Evolutionary conservation across 163 green algal species (phyloP), one percentile per base, ranked within the genome.

Genomic region (Trebouxiophyceae sp.): DNA sequence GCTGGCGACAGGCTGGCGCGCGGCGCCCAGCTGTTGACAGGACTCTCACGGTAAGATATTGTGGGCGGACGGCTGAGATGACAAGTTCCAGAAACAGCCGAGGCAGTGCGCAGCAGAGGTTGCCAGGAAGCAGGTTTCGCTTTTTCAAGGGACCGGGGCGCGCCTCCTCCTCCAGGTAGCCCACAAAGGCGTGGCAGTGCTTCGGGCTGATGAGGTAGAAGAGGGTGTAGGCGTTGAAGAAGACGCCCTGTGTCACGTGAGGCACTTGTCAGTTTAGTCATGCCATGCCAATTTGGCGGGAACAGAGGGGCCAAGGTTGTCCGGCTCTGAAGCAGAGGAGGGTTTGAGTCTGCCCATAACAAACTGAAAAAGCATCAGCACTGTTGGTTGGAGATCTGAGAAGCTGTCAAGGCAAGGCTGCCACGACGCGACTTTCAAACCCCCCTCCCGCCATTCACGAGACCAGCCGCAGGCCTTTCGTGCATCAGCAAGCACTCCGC

Each of bases 171-270:
- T 87, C 77, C 45, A 87, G 65, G 66, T 89, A 91, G 3, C 89
- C 91, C 23, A 98, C 89, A 55, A 97, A 86, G 22, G 81, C 62
- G 76, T 98, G 92, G 75, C 87, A 95, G 63, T 74, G 73, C 30
- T 72, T 78, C 4, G 92, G 93, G 2, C 56, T 82, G 6, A 97
- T 20, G 54, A 94, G 55, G 77, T 98, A 98, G 47, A 61, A 68
- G 30, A 96, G 23, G 45, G 87, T 83, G 81, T 91, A 97, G 1
- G 74, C 24, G 69, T 93, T 95, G 74, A 94, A 91, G 66, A 97
- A 95, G 39, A 95, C 57, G 33, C 87, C 81, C 82, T 86, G 80
- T 29, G n/a, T n/a, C n/a, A n/a, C n/a, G n/a, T n/a, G n/a, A n/a
- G n/a, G n/a, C n/a, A 57, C 19, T n/a, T n/a, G n/a, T n/a, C n/a